Conservation (phyloP, 2,329 filamentous ascomycete genomes). For the Corinectria fuckeliana region DNA sequence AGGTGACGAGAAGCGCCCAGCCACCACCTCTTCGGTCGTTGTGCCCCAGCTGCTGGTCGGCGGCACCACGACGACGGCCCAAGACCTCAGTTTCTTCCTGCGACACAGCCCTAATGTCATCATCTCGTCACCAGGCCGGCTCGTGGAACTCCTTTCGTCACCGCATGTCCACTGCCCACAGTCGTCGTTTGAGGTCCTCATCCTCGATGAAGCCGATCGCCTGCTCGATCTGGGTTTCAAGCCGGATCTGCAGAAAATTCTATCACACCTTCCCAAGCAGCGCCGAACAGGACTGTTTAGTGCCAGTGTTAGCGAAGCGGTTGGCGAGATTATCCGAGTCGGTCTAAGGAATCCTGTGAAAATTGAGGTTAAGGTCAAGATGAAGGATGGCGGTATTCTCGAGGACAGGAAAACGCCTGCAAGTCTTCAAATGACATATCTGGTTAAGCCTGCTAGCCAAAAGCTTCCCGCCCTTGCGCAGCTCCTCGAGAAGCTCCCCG, state of each 20-base stretch:
- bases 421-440: slow-evolving; percentile 89
- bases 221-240: slow-evolving; percentile 94
- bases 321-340: slow-evolving; percentile 90
- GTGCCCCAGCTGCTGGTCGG: slow-evolving; percentile 90
- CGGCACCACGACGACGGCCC: slow-evolving; percentile 77
- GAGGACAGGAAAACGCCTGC: slow-evolving; percentile 90
- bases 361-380: slow-evolving; percentile 89
- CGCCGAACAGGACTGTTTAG: slow-evolving; percentile 92
- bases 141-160: slow-evolving; percentile 86
- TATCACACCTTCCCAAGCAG: slow-evolving; percentile 88
- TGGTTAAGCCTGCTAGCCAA: slow-evolving; percentile 75
- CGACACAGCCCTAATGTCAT: slow-evolving; percentile 86
- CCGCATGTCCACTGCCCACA: slow-evolving; percentile 87
- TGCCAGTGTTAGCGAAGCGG: slow-evolving; percentile 93
- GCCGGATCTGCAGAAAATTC: slow-evolving; percentile 84
- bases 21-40: slow-evolving; percentile 58
- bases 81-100: slow-evolving; percentile 86
- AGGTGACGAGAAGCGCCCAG: slow-evolving; percentile 61
- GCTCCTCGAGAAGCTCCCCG: slow-evolving; percentile 72
- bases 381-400: slow-evolving; percentile 67
- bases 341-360: slow-evolving; percentile 94
- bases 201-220: slow-evolving; percentile 93
- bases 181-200: slow-evolving; percentile 88
- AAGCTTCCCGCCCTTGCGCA: slow-evolving; percentile 79
- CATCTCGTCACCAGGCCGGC: slow-evolving; percentile 87